phyloP scores from a whole-genome alignment of 352 stramenopile species.

The Globisporangium recalcitrans region DNA sequence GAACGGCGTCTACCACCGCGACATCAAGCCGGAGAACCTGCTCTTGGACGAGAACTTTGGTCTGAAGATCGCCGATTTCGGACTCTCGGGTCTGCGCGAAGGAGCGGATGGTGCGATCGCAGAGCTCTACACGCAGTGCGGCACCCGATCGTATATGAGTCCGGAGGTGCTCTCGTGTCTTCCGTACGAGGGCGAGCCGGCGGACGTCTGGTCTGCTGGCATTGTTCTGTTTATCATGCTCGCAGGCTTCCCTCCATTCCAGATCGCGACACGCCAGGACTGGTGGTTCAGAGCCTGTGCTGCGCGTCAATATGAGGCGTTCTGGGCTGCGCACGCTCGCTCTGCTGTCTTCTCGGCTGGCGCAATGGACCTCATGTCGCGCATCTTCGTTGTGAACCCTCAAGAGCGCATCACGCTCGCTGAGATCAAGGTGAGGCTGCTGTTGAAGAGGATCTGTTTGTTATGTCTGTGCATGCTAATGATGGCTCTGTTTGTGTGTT shows the following conservation, averaged over 20 bases:
- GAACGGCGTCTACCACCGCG: slow-evolving; percentile 86
- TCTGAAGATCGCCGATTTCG: slow-evolving; percentile 95
- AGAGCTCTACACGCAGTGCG: slow-evolving; percentile 86
- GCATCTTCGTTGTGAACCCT: slow-evolving; percentile 67
- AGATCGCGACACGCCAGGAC: slow-evolving; percentile 83
- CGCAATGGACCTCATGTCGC: slow-evolving; percentile 65
- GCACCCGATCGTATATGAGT: slow-evolving; percentile 91
- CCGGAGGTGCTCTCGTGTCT: slow-evolving; percentile 85
- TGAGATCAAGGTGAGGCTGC: slow-evolving; percentile 56
- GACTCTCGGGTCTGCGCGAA: slow-evolving; percentile 87
- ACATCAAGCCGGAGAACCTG: slow-evolving; percentile 94
- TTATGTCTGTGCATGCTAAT: not conserved
- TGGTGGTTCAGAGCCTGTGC: slow-evolving; percentile 87
- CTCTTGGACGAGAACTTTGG: slow-evolving; percentile 79
- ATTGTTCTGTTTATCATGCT: slow-evolving; percentile 94
- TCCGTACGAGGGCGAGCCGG: slow-evolving; percentile 81
- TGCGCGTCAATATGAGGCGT: slow-evolving; percentile 67
- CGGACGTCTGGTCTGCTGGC: slow-evolving; percentile 89
- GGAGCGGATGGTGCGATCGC: slow-evolving; percentile 47
- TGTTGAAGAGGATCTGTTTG: no score
- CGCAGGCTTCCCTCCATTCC: slow-evolving; percentile 89
- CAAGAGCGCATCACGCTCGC: slow-evolving; percentile 68
- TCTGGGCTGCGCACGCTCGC: slow-evolving; percentile 71
- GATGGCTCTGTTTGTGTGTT: not conserved
- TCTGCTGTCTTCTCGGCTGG: slow-evolving; percentile 66